Evolutionary conservation across 1,284 basidiomycete genomes (phyloP).

Genomic region (Sphagnurus paluster): DNA sequence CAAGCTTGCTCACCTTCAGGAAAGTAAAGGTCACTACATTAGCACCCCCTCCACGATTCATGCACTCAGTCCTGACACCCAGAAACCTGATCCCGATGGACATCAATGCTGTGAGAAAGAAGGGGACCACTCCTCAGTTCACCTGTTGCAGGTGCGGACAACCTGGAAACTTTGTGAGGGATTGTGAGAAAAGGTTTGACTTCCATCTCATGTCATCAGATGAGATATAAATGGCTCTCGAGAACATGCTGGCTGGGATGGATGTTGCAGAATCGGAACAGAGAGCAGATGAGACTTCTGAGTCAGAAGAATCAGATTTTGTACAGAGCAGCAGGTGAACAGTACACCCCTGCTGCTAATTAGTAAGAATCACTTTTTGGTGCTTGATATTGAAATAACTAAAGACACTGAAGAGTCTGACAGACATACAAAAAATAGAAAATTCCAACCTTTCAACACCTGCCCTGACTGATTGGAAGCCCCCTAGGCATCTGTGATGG

Average conservation of each 20-base stretch:
- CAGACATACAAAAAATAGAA: neutral
- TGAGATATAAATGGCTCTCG: neutral
- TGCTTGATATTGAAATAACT: neutral
- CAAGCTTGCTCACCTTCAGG: no score
- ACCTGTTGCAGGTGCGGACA: neutral
- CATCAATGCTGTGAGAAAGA: neutral
- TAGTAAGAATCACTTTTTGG: neutral
- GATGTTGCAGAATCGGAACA: neutral
- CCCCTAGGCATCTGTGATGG: neutral
- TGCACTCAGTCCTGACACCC: no score
- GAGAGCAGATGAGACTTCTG: neutral
- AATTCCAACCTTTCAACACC: neutral
- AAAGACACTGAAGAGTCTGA: neutral
- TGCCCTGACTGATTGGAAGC: neutral
- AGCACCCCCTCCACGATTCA: no score
- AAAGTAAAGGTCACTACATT: no score
- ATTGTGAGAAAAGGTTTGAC: neutral
- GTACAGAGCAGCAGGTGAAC: neutral
- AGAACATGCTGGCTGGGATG: neutral
- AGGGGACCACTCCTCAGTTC: neutral
- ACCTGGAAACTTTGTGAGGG: neutral
- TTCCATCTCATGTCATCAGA: neutral
- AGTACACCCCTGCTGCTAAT: neutral
- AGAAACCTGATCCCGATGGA: neutral
- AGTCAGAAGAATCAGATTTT: neutral